Conservation (phyloP, 169 alveolate genomes). For the Plasmodium berghei region DNA sequence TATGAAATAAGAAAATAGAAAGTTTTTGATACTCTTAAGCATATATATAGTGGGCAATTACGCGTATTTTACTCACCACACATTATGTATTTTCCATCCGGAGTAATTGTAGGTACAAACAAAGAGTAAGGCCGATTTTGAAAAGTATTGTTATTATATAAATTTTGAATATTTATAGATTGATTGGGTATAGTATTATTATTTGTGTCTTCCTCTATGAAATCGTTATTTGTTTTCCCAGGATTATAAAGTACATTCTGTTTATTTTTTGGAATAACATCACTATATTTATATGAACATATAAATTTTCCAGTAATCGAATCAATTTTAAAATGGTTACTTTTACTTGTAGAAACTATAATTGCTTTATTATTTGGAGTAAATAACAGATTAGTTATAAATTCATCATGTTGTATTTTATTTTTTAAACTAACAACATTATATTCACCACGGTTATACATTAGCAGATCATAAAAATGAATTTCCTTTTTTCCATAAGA, state of each 20-base stretch:
- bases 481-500: conserved; percentile 64
- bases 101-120: conserved; percentile 67
- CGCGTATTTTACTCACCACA: conserved; percentile 28
- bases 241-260: too few species aligned
- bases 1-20: too few species aligned
- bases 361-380: conserved; percentile 68
- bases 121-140: not conserved
- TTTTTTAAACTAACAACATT: conserved; percentile 36
- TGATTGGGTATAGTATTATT: too few species aligned
- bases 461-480: conserved; percentile 59
- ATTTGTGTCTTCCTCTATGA: too few species aligned
- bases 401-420: conserved; percentile 31
- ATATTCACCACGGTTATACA: conserved; percentile 65
- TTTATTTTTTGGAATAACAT: not conserved
- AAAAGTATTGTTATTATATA: not conserved
- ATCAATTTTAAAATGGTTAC: conserved; percentile 58
- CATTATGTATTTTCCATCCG: conserved; percentile 61
- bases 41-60: not conserved
- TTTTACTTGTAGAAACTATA: conserved; percentile 46
- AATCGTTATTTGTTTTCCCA: too few species aligned
- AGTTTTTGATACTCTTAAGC: too few species aligned
- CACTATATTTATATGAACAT: conserved; percentile 57
- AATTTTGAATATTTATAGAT: not conserved
- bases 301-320: conserved; percentile 57
- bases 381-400: conserved; percentile 42